Conservation (phyloP, 352 stramenopile species). For the Blastocystis sp. region DNA sequence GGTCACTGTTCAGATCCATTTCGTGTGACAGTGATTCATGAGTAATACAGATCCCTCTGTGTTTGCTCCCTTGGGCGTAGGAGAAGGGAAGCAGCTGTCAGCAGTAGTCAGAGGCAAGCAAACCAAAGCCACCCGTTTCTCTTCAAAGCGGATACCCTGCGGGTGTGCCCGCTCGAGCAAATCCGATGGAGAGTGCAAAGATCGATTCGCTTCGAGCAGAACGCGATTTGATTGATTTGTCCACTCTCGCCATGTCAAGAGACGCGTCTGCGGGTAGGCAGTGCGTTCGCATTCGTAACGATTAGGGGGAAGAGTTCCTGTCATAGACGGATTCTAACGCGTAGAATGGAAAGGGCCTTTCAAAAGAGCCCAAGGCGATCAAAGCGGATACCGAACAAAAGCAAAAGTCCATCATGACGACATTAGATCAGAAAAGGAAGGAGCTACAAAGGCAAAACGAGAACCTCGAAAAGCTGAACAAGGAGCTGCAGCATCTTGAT, state of each 20-base stretch:
- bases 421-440: conserved; percentile 54
- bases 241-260: neutral
- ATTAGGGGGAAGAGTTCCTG: neutral
- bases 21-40: too few relatives aligned
- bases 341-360: neutral
- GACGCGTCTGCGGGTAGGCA: neutral
- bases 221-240: conserved; percentile 55
- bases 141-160: neutral
- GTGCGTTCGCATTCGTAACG: neutral
- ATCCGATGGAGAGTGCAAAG: neutral
- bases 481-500: conserved; percentile 54
- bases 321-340: neutral
- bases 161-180: neutral
- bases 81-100: neutral
- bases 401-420: conserved; percentile 54
- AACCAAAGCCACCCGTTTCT: neutral
- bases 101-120: neutral
- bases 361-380: neutral
- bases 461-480: conserved; percentile 51
- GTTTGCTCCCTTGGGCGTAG: conserved; percentile 48
- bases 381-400: conserved; percentile 60
- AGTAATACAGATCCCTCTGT: neutral
- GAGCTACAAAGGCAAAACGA: conserved; percentile 65
- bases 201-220: conserved; percentile 38
- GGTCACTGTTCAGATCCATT: too few relatives aligned